Evolutionary conservation across 1,284 basidiomycete genomes (phyloP), one percentile per base, ranked within the genome.

Genomic region (Cutaneotrichosporon daszewskae): DNA sequence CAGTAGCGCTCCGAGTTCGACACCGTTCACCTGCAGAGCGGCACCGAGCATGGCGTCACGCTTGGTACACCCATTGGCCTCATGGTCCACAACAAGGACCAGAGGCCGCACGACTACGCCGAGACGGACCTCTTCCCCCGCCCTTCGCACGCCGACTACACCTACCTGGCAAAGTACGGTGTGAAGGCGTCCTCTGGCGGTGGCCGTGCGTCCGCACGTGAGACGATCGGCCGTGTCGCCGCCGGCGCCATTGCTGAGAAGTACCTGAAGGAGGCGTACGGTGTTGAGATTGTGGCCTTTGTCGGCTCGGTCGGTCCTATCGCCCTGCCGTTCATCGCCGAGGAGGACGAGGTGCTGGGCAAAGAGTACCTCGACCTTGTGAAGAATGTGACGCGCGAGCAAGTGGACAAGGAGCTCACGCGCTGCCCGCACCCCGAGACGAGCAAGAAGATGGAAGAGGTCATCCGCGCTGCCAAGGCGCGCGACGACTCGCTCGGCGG

Each of bases 181-280:
- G 73, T 98, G 69, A 98, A 98, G 75, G 94, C 95, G 1, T 91
- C 87, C 75, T 89, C 85, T 49, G 95, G 95, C 32, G 95, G 95
- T 32, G 95, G 95, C 2, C 78, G 95, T 20, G 89, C 87, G 60
- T 87, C 84, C 60, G 95, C 95, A 16, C 81, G 95, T 28, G 95
- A 99, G 74, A 98, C 95, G 16, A 94, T 98, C 57, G 95, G 90
- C 18, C 84, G 94, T 49, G 95, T 99, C 25, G 95, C 95, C 12
- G 95, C 95, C 3, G 95, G 95, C 36, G 91, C 95, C 6, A 94
- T 99, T 54, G 95, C 95, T 2, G 95, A 98, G 72, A 90, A 84
- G 72, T 99, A 96, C 73, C 79, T 99, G 41, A 87, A 83, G 60
- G 74, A 82, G 47, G 90, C 83, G 9, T 85, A 85, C 66, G 89